Evolutionary conservation across 2,329 filamentous ascomycete species (phyloP).

Genomic region (Colletotrichum limetticola): DNA sequence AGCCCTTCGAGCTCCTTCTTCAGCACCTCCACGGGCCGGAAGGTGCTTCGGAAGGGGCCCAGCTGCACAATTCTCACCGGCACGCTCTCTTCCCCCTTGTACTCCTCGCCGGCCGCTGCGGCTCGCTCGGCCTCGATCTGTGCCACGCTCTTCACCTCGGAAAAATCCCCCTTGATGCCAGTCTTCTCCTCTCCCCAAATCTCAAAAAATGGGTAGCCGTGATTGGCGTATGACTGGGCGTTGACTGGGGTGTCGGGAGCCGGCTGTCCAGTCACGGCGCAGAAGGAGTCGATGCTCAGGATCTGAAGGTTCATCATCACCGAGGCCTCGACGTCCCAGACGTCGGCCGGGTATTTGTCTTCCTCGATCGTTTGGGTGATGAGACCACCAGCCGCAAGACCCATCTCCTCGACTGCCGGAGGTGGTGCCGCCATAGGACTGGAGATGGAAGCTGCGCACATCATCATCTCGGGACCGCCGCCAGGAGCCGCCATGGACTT

Average conservation of each 20-base stretch:
- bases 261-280: constrained; percentile 46
- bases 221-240: constrained; percentile 44
- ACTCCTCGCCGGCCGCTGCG: constrained; percentile 13
- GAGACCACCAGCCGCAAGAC: constrained; percentile 50
- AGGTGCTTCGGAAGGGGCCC: constrained; percentile 31
- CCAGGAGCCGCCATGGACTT: neutral
- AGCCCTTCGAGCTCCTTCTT: constrained; percentile 16
- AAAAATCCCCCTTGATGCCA: constrained; percentile 35
- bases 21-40: constrained; percentile 30
- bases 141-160: constrained; percentile 36
- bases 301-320: constrained; percentile 52
- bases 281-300: constrained; percentile 48
- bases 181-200: constrained; percentile 35
- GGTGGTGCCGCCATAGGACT: neutral
- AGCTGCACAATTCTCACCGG: constrained; percentile 20
- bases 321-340: constrained; percentile 44
- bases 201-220: constrained; percentile 50
- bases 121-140: constrained; percentile 34
- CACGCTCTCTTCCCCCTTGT: constrained; percentile 29
- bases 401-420: constrained; percentile 43
- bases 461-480: neutral
- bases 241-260: constrained; percentile 48
- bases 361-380: constrained; percentile 51
- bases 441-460: neutral
- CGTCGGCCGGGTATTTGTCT: constrained; percentile 40